phyloP scores from a whole-genome alignment of 2,329 filamentous ascomycete genomes.

The Arthrobotrys entomopaga region DNA sequence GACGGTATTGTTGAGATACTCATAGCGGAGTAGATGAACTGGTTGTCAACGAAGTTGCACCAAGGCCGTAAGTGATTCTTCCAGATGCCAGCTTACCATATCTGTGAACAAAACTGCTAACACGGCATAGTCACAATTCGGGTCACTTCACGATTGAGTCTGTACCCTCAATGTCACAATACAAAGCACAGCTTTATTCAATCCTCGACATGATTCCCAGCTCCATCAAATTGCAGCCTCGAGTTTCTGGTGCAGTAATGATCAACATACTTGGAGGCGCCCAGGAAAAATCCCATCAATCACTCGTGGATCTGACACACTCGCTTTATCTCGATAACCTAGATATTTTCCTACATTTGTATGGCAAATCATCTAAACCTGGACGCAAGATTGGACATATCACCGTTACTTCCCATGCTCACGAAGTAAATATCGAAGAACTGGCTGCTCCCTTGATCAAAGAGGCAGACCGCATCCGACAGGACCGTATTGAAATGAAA shows the following conservation, averaged over 20 bases:
- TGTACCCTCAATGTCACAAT: constrained; percentile 84
- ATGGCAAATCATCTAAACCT: constrained; percentile 65
- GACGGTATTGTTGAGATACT: not conserved
- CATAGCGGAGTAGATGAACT: constrained; percentile 64
- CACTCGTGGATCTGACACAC: constrained; percentile 70
- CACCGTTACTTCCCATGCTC: constrained; percentile 72
- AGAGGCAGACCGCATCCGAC: constrained; percentile 65
- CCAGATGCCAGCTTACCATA: not conserved
- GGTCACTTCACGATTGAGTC: constrained; percentile 76
- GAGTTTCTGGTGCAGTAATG: constrained; percentile 62
- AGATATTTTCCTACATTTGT: constrained; percentile 75
- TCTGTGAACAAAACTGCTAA: too few species aligned
- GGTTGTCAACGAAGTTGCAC: constrained; percentile 86
- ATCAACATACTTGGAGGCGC: constrained; percentile 69
- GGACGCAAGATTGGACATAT: constrained; percentile 47
- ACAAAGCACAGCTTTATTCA: constrained; percentile 85
- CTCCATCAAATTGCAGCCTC: constrained; percentile 3
- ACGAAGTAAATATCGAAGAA: constrained; percentile 70
- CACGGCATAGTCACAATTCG: constrained; percentile 74
- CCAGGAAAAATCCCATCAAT: constrained; percentile 71
- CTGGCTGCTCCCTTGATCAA: constrained; percentile 68
- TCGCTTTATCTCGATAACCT: constrained; percentile 1
- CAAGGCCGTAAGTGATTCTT: constrained; percentile 66
- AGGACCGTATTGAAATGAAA: constrained; percentile 1
- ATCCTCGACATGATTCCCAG: constrained; percentile 76